Conservation (phyloP, 495 filamentous ascomycete genomes). For the Podospora conica region DNA sequence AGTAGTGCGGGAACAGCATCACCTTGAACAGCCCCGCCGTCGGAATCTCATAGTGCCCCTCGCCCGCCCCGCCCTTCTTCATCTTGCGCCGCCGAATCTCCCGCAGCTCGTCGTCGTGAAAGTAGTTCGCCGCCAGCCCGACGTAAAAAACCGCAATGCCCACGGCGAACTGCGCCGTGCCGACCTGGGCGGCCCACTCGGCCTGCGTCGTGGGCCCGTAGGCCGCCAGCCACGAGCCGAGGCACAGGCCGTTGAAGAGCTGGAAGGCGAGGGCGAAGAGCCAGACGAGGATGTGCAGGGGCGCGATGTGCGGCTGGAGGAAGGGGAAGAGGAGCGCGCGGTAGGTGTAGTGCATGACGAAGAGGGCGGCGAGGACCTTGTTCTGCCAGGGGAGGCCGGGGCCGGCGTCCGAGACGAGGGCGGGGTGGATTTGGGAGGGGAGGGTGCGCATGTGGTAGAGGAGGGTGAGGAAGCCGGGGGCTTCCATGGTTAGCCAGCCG, state of each 20-base stretch:
- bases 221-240: conserved; percentile 75
- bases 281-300: conserved; percentile 65
- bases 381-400: conserved; percentile 58
- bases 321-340: conserved; percentile 77
- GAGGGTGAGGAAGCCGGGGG: conserved; percentile 66
- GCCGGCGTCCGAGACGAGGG: conserved; percentile 27
- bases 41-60: conserved; percentile 90
- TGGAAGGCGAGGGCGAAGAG: conserved; percentile 62
- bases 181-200: conserved; percentile 49
- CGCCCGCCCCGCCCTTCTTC: conserved; percentile 33
- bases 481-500: conserved; percentile 85
- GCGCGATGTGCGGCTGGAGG: conserved; percentile 84
- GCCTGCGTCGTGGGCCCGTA: conserved; percentile 59
- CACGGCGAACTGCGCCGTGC: conserved; percentile 36
- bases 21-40: conserved; percentile 72
- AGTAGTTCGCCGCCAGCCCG: conserved; percentile 76
- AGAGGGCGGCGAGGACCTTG: conserved; percentile 58
- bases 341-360: conserved; percentile 81
- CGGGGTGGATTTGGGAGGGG: conserved; percentile 35
- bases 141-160: conserved; percentile 47
- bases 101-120: conserved; percentile 71
- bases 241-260: conserved; percentile 63
- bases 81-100: conserved; percentile 63
- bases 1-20: conserved; percentile 87
- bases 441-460: conserved; percentile 68